Conservation (phyloP, 2,329 filamentous ascomycete genomes). For the Xylariaceae sp. region DNA sequence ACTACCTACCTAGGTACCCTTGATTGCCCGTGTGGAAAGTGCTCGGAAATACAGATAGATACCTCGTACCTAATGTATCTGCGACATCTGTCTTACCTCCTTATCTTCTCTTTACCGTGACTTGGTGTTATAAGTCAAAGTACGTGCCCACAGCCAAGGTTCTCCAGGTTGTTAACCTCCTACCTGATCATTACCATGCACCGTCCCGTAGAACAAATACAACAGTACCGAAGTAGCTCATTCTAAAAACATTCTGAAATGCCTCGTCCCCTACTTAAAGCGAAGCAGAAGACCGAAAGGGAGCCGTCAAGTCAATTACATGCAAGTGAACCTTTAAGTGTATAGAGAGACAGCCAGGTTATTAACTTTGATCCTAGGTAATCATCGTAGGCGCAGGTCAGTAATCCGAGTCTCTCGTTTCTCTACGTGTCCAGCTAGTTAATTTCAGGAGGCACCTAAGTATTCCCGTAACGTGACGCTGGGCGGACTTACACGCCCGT, state of each 20-base stretch:
- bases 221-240: too few relatives aligned
- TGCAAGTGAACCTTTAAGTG: constrained; percentile 21
- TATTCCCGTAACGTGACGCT: too few relatives aligned
- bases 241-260: constrained; percentile 13
- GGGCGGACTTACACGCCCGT: too few relatives aligned
- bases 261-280: constrained; percentile 11
- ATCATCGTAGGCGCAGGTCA: constrained; percentile 55
- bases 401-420: not conserved
- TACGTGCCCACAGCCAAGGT: not conserved
- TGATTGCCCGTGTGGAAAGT: not conserved
- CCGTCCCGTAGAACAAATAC: too few relatives aligned
- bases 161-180: too few relatives aligned
- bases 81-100: not conserved
- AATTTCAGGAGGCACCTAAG: too few relatives aligned
- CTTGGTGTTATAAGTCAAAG: not conserved
- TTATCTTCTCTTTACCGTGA: not conserved
- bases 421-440: too few relatives aligned
- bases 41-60: not conserved
- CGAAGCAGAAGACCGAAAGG: constrained; percentile 21
- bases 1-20: not conserved
- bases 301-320: constrained; percentile 24
- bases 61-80: too few relatives aligned
- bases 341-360: constrained; percentile 2
- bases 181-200: too few relatives aligned
- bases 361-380: constrained; percentile 36